Conservation (phyloP, 768 basidiomycete genomes). For the Boletus eberwhitei region DNA sequence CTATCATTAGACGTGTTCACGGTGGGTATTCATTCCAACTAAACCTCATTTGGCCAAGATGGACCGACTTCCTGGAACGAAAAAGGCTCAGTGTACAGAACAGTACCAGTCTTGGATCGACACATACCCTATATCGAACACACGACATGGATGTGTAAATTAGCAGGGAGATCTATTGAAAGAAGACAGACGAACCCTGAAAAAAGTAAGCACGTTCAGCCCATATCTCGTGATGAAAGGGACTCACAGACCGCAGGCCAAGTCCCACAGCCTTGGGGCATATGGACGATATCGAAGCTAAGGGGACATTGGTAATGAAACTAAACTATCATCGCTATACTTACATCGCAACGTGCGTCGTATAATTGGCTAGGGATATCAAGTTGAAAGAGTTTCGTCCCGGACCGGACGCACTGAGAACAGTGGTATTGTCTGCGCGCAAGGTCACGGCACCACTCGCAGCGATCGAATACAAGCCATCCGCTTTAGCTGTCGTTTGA, state of each 20-base stretch:
- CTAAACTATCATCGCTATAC: neutral
- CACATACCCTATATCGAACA: neutral
- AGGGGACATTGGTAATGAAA: neutral
- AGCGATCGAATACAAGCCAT: conserved; percentile 55
- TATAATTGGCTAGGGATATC: conserved; percentile 25
- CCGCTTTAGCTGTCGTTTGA: conserved; percentile 43
- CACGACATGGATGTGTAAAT: neutral
- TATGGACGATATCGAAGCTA: conserved; percentile 32
- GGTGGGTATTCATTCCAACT: neutral
- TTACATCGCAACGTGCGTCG: conserved; percentile 31
- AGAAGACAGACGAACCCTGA: conserved; percentile 7
- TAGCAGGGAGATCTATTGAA: neutral
- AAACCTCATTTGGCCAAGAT: conserved; percentile 17
- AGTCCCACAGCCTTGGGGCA: conserved; percentile 36
- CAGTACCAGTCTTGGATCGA: neutral
- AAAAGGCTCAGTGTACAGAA: neutral
- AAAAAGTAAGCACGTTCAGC: neutral
- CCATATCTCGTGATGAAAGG: neutral
- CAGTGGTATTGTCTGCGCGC: conserved; percentile 31
- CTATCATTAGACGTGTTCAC: neutral
- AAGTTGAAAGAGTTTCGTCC: conserved; percentile 35
- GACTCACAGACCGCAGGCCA: conserved; percentile 34
- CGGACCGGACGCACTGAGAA: conserved; percentile 20
- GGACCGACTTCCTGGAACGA: conserved; percentile 17
- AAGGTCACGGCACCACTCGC: conserved; percentile 32